Conservation (phyloP, 1,139 yeast genomes). For the Candida dubliniensis region DNA sequence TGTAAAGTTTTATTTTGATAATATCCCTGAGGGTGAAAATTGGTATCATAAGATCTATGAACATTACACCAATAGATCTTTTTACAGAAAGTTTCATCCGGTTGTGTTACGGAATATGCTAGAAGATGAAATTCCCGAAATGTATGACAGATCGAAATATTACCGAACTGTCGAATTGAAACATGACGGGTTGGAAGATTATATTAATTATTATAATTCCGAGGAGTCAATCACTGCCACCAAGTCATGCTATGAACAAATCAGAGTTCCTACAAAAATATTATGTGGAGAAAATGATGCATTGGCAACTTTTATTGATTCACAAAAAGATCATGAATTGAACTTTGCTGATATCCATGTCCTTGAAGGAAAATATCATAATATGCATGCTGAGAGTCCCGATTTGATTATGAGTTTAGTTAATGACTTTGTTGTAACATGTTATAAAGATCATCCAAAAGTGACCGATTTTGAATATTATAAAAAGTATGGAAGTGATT, state of each 20-base stretch:
- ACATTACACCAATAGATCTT: constrained; percentile 45
- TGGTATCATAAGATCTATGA: constrained; percentile 38
- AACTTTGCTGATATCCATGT: constrained; percentile 7
- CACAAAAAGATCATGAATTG: constrained; percentile 3
- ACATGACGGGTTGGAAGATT: constrained; percentile 14
- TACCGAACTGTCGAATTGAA: constrained; percentile 21
- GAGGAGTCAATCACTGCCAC: constrained; percentile 40
- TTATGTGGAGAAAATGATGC: constrained; percentile 47
- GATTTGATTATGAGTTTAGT: constrained; percentile 31
- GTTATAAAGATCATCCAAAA: constrained; percentile 5
- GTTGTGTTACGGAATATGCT: constrained; percentile 46
- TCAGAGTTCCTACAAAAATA: constrained; percentile 48
- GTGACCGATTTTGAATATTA: constrained; percentile 10
- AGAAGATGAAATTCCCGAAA: constrained; percentile 33
- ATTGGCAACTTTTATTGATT: constrained; percentile 1
- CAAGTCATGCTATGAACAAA: constrained; percentile 23
- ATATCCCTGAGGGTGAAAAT: constrained; percentile 11
- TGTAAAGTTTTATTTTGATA: constrained; percentile 15
- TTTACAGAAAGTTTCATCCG: constrained; percentile 48
- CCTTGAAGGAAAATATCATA: constrained; percentile 51
- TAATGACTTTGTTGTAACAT: constrained; percentile 11
- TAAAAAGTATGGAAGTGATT: constrained; percentile 11
- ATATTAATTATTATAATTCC: constrained; percentile 9
- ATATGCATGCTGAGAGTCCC: constrained; percentile 54
- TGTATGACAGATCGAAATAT: constrained; percentile 40